phyloP scores from a whole-genome alignment of 345 rosid species.

The Conringia planisiliqua region DNA sequence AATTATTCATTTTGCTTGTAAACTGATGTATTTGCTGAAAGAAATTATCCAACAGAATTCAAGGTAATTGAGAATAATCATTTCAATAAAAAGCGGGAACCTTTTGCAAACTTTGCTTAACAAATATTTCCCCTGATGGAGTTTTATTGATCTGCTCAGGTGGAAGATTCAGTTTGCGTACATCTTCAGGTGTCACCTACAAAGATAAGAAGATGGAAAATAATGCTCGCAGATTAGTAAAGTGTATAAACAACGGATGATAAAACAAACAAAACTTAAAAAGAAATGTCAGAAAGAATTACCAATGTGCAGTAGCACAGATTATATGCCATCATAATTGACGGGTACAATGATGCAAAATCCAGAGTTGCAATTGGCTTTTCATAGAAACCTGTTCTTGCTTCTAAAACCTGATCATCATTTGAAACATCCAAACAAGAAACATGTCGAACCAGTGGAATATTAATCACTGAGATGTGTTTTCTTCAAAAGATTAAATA shows the following conservation, averaged over 20 bases:
- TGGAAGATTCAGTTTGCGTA: constrained; percentile 71
- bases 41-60: background rate
- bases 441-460: constrained; percentile 3
- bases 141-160: constrained; percentile 83
- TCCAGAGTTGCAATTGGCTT: constrained; percentile 95
- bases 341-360: constrained; percentile 97
- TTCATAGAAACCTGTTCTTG: constrained; percentile 88
- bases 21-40: constrained; percentile 6
- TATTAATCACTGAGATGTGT: background rate
- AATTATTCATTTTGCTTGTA: background rate
- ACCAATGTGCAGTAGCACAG: constrained; percentile 96
- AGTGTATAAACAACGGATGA: background rate
- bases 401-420: constrained; percentile 75
- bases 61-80: background rate
- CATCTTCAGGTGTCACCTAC: constrained; percentile 90
- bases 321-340: constrained; percentile 99
- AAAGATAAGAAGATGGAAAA: constrained; percentile 23
- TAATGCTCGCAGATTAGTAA: constrained; percentile 11
- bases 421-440: constrained; percentile 21
- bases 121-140: constrained; percentile 94
- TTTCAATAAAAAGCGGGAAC: constrained; percentile 31
- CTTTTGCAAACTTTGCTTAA: constrained; percentile 81
- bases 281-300: constrained; percentile 24
- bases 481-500: background rate
- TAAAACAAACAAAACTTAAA: background rate